Evolutionary conservation across 139 green algal species (phyloP).

Genomic region (Pseudopediastrum boryanum): DNA sequence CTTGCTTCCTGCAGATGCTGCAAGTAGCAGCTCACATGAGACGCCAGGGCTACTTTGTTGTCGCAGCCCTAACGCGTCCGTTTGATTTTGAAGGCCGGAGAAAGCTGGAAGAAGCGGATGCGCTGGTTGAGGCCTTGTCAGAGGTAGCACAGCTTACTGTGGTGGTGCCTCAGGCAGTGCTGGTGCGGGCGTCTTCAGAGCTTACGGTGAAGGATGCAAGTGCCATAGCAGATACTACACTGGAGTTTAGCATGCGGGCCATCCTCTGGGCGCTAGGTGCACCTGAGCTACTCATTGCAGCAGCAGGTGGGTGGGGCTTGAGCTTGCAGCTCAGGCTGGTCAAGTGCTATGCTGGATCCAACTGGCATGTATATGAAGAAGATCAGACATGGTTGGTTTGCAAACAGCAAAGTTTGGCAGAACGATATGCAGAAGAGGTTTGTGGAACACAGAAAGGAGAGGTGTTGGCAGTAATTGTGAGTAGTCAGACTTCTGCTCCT

Average conservation of each 20-base stretch:
- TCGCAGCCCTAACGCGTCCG: slow-evolving; percentile 67
- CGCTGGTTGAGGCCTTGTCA: slow-evolving; percentile 63
- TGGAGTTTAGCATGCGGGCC: slow-evolving; percentile 77
- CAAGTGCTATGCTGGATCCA: too few species aligned
- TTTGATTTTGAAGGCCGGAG: slow-evolving; percentile 80
- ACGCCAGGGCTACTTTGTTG: slow-evolving; percentile 75
- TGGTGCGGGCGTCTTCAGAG: slow-evolving; percentile 53
- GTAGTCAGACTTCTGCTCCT: too few species aligned
- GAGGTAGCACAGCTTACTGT: slow-evolving; percentile 72
- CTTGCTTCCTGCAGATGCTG: slow-evolving; percentile 45
- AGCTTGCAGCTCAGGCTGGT: too few species aligned
- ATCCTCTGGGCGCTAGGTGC: slow-evolving; percentile 71
- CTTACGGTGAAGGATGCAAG: slow-evolving; percentile 79
- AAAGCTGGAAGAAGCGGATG: slow-evolving; percentile 66
- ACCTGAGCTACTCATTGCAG: slow-evolving; percentile 71
- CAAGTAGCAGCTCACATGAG: slow-evolving; percentile 67
- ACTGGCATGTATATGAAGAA: too few species aligned
- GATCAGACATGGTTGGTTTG: too few species aligned
- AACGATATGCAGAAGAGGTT: neutral
- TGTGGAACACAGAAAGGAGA: too few species aligned
- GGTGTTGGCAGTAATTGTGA: too few species aligned
- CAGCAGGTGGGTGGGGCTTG: slow-evolving; percentile 36
- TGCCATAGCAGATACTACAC: slow-evolving; percentile 79
- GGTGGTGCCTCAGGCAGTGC: slow-evolving; percentile 58
- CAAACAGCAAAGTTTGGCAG: neutral